A percentile compares a stretch with the other conserved stretches of the same genome.
These are phyloP conservation scores for Nigrospora osmanthi DNA, from an alignment of 2,329 filamentous ascomycete genomes.

Conservation along the genomic window DNA sequence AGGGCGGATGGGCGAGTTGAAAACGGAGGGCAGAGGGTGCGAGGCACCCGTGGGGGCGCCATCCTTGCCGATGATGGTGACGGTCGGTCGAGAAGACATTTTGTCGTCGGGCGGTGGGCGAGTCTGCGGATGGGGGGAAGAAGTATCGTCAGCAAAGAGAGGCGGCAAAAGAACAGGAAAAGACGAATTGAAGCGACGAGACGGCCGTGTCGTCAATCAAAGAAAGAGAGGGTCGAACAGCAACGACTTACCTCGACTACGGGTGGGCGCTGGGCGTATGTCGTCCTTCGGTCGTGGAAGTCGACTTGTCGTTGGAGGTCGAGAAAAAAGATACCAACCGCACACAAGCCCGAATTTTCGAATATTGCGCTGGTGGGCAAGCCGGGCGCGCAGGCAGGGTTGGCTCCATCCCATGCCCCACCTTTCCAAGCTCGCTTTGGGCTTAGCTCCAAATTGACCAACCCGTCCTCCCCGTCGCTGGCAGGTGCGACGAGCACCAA, in stretches of 20 bases:
- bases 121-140: background rate
- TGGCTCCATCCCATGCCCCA: too few relatives aligned
- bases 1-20: constrained; percentile 93
- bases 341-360: background rate
- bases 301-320: constrained; percentile 1
- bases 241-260: constrained; percentile 2
- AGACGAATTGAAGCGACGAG: background rate
- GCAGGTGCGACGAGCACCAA: too few relatives aligned
- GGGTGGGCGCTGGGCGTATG: constrained; percentile 1
- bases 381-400: background rate
- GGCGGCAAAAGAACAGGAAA: background rate
- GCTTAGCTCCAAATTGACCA: too few relatives aligned
- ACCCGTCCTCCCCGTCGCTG: too few relatives aligned
- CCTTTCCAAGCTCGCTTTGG: background rate
- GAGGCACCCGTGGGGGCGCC: constrained; percentile 85
- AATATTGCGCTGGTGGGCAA: constrained; percentile 1
- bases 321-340: constrained; percentile 1
- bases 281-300: constrained; percentile 1
- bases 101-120: constrained; percentile 26
- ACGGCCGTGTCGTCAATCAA: too few relatives aligned
- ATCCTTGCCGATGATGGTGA: constrained; percentile 95
- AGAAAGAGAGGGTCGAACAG: background rate
- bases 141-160: background rate
- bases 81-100: constrained; percentile 88
- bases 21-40: constrained; percentile 91